Percentiles rank a stretch among this genome's conserved stretches.
phyloP scores from a whole-genome alignment of 75 land plant genomes.

The Ceratopteris richardii region DNA sequence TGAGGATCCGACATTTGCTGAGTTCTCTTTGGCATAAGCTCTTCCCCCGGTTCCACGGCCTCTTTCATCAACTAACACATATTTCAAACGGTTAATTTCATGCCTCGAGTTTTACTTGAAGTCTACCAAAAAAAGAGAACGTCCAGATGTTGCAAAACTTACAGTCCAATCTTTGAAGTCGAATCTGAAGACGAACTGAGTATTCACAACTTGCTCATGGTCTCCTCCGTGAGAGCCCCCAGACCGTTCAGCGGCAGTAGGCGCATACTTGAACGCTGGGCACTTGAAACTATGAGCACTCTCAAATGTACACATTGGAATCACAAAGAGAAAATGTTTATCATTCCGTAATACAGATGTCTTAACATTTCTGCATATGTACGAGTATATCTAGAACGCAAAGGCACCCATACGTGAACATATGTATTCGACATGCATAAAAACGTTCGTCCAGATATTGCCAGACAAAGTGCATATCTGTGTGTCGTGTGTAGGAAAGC shows the following conservation, averaged over 20 bases:
- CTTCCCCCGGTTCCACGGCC: constrained; percentile 10
- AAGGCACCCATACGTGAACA: no score
- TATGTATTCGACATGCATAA: no score
- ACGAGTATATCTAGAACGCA: no score
- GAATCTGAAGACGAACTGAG: constrained; percentile 63
- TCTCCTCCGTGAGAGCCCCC: neutral
- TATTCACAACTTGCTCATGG: constrained; percentile 38
- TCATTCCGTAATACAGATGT: no score
- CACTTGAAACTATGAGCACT: no score
- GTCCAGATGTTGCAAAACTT: constrained; percentile 8
- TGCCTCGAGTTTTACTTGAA: neutral
- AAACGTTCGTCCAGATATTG: no score
- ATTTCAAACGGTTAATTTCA: neutral
- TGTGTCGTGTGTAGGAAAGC: no score
- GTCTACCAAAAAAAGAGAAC: neutral
- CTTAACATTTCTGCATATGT: no score
- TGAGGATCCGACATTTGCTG: no score
- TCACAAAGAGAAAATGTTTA: no score
- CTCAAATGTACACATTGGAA: no score
- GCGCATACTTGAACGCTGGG: constrained; percentile 82
- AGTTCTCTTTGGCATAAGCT: constrained; percentile 21
- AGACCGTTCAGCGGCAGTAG: constrained; percentile 26
- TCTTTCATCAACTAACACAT: constrained; percentile 18
- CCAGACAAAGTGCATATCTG: no score
- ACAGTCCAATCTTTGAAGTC: constrained; percentile 79